These are phyloP conservation scores for Talaromyces nanjingensis DNA, from an alignment of 495 filamentous ascomycete genomes.

Conservation along the genomic window DNA sequence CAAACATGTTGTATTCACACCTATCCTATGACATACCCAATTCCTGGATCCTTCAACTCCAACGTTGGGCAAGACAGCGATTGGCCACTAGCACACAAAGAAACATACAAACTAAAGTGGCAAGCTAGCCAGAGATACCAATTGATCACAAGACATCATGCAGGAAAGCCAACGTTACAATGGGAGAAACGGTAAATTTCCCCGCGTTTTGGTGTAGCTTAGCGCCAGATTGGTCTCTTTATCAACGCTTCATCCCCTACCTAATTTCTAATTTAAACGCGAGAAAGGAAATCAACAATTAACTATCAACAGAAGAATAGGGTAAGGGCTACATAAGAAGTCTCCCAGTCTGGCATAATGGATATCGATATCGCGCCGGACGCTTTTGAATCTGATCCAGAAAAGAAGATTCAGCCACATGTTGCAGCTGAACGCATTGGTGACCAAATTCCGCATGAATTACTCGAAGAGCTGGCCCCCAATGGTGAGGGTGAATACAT, in stretches of 20 bases:
- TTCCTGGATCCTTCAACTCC: neutral
- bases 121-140: neutral
- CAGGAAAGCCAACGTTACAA: neutral
- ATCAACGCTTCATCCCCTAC: neutral
- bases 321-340: neutral
- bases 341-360: neutral
- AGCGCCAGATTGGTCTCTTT: no score
- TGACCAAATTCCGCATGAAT: neutral
- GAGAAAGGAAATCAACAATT: neutral
- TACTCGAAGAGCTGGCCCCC: neutral
- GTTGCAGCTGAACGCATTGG: neutral
- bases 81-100: neutral
- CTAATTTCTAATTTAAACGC: neutral
- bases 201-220: neutral
- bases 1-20: no score
- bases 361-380: neutral
- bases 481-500: neutral
- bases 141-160: neutral
- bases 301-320: neutral
- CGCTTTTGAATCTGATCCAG: neutral
- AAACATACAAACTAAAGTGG: neutral
- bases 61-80: neutral
- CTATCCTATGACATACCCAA: neutral
- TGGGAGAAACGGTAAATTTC: neutral
- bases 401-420: neutral